Evolutionary conservation across 768 basidiomycete species (phyloP), one percentile per base, ranked within the genome.

Genomic region (Trametes sanguinea): DNA sequence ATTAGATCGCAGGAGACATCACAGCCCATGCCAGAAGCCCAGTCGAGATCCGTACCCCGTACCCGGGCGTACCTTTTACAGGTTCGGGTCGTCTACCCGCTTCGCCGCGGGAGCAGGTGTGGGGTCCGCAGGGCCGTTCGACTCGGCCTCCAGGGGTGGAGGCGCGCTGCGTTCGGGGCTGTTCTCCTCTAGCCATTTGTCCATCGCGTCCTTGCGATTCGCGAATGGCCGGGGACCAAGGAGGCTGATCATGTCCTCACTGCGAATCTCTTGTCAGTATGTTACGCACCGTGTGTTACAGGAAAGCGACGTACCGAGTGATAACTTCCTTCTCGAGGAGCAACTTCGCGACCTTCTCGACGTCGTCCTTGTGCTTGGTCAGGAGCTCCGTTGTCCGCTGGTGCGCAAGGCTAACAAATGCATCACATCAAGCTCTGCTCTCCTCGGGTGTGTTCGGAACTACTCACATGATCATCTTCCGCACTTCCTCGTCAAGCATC

Each of bases 251-350:
- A 94, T 95, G 70, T 94, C 90, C 82, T 92, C 91, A 53, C 92
- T 93, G 67, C 53, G 60, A 51, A 27, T 22, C 64, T 30, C 33
- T 39, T 68, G 53, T 57, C 35, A 59, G 52, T 27, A 33, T 37
- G 13, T 45, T 47, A 40, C 40, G 50, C 29, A 52, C 48, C 50
- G 13, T 13, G 39, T 13, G 17, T 16, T 8, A 22, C 14, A 33
- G 3, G 6, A 11, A 6, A 7, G 5, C 13, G 17, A 68, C 85
- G 44, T 75, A 94, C 90, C 96, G 86, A 45, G 92, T 95, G 55
- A 99, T 88, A 11, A 98, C 91, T 75, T 99, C 97, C 78, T 95
- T 96, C 75, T 94, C 86, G n/a, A 99, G 78, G 44, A 99, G 78
- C 37, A 92, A 76, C 73, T 89, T 81, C 0, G 97, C 97, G 10